Conservation (phyloP, 345 rosid genomes). For the Euphorbia peplus region DNA sequence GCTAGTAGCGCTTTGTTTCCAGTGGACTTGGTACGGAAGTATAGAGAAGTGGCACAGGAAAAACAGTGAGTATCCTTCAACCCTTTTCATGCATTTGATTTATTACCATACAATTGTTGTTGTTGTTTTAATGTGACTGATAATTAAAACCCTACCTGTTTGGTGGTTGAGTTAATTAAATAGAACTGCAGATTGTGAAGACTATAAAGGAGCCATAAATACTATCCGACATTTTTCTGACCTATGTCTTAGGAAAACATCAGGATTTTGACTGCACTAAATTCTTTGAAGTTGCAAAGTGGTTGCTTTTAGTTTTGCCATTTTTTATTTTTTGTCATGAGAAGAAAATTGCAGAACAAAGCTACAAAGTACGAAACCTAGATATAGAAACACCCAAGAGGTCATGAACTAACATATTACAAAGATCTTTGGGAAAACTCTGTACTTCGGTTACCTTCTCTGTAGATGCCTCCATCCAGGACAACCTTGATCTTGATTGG, state of each 20-base stretch:
- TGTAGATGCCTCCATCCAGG: too few relatives aligned
- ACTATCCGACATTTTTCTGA: not conserved
- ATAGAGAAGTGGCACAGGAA: conserved; percentile 48
- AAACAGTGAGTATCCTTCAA: conserved; percentile 6
- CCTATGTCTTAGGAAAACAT: not conserved
- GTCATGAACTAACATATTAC: too few relatives aligned
- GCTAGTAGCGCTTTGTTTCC: conserved; percentile 49
- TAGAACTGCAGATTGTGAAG: not conserved
- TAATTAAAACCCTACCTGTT: not conserved
- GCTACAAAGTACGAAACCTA: too few relatives aligned
- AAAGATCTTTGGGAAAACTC: too few relatives aligned
- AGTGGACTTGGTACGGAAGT: conserved; percentile 73
- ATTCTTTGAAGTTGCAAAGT: not conserved
- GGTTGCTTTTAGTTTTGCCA: too few relatives aligned
- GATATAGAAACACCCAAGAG: too few relatives aligned
- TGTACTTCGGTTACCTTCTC: too few relatives aligned
- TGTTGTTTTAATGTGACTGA: not conserved
- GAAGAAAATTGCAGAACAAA: too few relatives aligned
- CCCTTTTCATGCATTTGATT: not conserved
- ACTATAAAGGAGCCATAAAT: not conserved
- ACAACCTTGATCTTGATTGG: too few relatives aligned
- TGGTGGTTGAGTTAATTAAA: not conserved
- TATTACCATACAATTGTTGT: not conserved
- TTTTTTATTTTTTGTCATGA: too few relatives aligned
- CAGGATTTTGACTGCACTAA: not conserved